phyloP scores from a whole-genome alignment of 768 basidiomycete species.

The Astraeus odoratus region DNA sequence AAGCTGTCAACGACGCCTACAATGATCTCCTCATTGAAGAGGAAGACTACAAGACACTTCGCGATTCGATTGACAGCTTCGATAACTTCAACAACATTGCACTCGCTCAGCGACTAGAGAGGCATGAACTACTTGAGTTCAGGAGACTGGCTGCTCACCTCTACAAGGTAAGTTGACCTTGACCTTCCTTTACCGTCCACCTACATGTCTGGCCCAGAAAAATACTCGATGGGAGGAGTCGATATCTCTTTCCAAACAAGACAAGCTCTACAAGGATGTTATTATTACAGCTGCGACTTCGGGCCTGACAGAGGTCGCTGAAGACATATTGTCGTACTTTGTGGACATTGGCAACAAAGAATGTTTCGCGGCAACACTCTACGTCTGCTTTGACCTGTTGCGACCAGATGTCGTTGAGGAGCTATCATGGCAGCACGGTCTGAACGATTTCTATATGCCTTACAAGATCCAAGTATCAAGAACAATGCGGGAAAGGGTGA shows the following conservation, averaged over 20 bases:
- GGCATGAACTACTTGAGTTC: slow-evolving; percentile 91
- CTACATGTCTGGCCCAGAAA: slow-evolving; percentile 52
- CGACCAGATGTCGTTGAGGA: slow-evolving; percentile 91
- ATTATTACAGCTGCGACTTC: slow-evolving; percentile 91
- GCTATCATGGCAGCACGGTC: slow-evolving; percentile 90
- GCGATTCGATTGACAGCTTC: slow-evolving; percentile 96
- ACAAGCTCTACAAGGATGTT: slow-evolving; percentile 95
- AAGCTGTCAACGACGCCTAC: slow-evolving; percentile 97
- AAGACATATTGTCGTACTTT: slow-evolving; percentile 93
- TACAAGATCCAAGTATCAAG: slow-evolving; percentile 87
- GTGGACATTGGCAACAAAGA: slow-evolving; percentile 99
- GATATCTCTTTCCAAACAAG: slow-evolving; percentile 89
- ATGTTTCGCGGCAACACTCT: slow-evolving; percentile 88
- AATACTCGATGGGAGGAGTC: slow-evolving; percentile 96
- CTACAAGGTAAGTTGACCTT: slow-evolving; percentile 63
- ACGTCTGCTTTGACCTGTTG: slow-evolving; percentile 92
- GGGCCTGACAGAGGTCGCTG: slow-evolving; percentile 78
- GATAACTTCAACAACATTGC: slow-evolving; percentile 94
- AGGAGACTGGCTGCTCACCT: slow-evolving; percentile 89
- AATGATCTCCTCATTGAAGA: slow-evolving; percentile 98
- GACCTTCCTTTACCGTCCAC: neutral
- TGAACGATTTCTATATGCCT: slow-evolving; percentile 98
- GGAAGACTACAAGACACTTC: slow-evolving; percentile 96
- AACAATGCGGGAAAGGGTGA: slow-evolving; percentile 67
- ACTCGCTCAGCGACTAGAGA: slow-evolving; percentile 80